Base-by-base conservation (phyloP, 2,329 filamentous ascomycete species). In the Paracoccidioides brasiliensis region DNA sequence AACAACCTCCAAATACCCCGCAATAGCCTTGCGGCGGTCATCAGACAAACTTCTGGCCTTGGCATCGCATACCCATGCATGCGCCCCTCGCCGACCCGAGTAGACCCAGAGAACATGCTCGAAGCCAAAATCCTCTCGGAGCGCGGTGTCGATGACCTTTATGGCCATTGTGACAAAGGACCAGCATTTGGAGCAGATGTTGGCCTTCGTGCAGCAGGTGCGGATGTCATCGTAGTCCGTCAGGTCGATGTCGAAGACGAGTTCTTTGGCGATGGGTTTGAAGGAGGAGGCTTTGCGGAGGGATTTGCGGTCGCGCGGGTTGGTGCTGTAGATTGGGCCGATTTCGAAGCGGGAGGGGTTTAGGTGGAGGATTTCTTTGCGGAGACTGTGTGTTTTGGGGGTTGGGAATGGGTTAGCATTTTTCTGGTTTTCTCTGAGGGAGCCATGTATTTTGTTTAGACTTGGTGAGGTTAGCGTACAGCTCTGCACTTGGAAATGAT, bases 191-290 rank as follows among this genome's bases (percentile, higher is more conserved):
- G 78, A 79, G 70, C 93, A 98, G 61, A 98, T 97, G 63, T 88
- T 94, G 7, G 91, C 89, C 68, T 91, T 90, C 64, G 85, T 83
- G 69, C 93, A 98, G 73, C 93, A 98, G 33, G 90, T 96, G 63
- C 93, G 84, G 61, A 98, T 88, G 61, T 95, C 89, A 69, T 98
- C 93, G 72, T 98, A 98, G 73, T 97, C 93, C 55, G 93, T 97
- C 80, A 98, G 80, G 80, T 98, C 93, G 65, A 98, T 97, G 85
- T 98, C 93, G 71, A 98, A 97, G 64, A 95, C 95, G 42, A 98
- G 76, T 70, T 98, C 93, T 70, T 98, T 98, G 55, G 87, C 80
- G 37, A 96, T 71, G 0, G 93, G 91, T 60, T 85, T 86, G 74
- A 98, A 96, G 7, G 88, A 82, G 50, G 82, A 82, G 40, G 84